Percentiles rank a stretch among this genome's conserved stretches.
Evolutionary conservation across 306 rosid genomes (phyloP).

Genomic region (Cucurbita maxima): DNA sequence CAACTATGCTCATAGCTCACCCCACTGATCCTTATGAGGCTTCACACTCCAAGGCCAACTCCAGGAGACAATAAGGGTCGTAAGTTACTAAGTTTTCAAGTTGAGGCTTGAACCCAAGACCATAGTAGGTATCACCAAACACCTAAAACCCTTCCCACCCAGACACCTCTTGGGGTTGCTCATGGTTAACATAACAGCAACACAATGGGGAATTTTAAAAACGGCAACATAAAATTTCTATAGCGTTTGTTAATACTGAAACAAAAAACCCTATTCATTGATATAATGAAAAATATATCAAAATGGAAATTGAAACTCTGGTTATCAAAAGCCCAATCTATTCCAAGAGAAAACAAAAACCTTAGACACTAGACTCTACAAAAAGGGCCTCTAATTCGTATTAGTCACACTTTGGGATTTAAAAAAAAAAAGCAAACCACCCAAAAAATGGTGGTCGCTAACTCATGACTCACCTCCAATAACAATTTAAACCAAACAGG

Average conservation of each 20-base stretch:
- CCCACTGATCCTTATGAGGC: neutral
- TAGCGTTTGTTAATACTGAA: neutral
- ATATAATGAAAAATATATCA: neutral
- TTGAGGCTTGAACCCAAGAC: neutral
- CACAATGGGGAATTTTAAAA: neutral
- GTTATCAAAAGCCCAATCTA: neutral
- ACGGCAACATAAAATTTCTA: neutral
- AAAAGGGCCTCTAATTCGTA: neutral
- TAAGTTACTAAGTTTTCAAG: neutral
- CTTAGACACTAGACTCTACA: neutral
- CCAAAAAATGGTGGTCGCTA: neutral
- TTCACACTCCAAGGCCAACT: neutral
- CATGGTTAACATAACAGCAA: neutral
- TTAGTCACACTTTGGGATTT: neutral
- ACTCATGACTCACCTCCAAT: neutral
- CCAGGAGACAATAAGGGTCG: neutral
- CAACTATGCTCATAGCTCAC: neutral
- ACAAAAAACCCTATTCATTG: neutral
- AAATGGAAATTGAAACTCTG: neutral
- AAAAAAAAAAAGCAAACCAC: neutral
- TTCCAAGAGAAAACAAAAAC: neutral
- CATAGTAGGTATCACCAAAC: neutral
- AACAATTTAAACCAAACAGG: neutral
- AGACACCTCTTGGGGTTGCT: neutral
- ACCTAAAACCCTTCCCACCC: neutral